A percentile compares a stretch with the other conserved stretches of the same genome.
phyloP scores from a whole-genome alignment of 1,139 yeast genomes.

The Geotrichum cucujoidarum region DNA sequence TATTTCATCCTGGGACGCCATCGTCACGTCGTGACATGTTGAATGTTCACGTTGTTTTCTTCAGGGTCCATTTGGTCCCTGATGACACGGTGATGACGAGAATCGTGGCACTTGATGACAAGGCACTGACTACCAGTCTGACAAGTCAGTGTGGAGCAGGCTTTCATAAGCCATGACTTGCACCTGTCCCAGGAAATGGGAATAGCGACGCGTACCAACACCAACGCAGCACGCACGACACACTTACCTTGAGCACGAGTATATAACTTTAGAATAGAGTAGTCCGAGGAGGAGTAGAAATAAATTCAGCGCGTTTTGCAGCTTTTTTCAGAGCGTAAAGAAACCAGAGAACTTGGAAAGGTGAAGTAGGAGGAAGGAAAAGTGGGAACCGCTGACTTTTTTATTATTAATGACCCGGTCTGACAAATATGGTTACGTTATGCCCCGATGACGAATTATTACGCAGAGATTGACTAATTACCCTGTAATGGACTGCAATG shows the following conservation, averaged over 20 bases:
- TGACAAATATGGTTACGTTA: neutral
- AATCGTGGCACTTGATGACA: constrained; percentile 5
- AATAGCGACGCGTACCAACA: no score
- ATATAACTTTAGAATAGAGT: neutral
- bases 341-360: neutral
- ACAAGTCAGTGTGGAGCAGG: neutral
- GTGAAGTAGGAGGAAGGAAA: neutral
- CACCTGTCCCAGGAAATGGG: no score
- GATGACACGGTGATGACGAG: constrained; percentile 5
- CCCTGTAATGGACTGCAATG: no score
- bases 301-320: no score
- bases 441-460: neutral
- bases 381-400: neutral
- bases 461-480: no score
- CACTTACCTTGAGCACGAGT: neutral
- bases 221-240: no score
- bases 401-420: neutral
- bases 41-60: neutral
- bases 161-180: constrained; percentile 8
- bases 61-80: neutral
- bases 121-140: neutral
- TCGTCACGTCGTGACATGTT: neutral
- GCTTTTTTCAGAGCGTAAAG: no score
- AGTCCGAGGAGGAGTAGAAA: neutral
- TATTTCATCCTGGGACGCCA: neutral